Evolutionary conservation across 805 yeast genomes (phyloP).

Genomic region (Pichia scutulata): DNA sequence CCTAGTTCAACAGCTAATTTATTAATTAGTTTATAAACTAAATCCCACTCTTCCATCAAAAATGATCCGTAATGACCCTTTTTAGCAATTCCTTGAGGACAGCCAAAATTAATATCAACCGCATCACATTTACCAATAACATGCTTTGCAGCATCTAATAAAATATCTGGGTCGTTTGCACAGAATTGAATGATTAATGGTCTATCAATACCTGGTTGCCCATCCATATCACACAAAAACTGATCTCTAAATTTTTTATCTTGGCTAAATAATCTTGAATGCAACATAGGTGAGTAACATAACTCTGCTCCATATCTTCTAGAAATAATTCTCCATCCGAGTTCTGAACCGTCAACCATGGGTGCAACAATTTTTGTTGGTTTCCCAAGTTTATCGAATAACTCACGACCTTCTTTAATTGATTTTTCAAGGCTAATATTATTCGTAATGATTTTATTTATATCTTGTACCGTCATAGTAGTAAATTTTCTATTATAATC

Average conservation of each 20-base stretch:
- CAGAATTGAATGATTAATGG: constrained; percentile 94
- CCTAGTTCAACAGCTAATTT: constrained; percentile 67
- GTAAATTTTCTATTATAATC: neutral
- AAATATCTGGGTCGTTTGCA: constrained; percentile 86
- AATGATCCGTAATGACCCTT: constrained; percentile 95
- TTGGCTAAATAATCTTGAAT: constrained; percentile 83
- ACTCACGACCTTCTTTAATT: constrained; percentile 48
- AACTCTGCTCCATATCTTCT: constrained; percentile 87
- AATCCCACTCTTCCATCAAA: constrained; percentile 93
- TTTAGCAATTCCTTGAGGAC: constrained; percentile 96
- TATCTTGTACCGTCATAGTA: neutral
- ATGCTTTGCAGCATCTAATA: constrained; percentile 70
- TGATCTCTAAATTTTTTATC: constrained; percentile 72
- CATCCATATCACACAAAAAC: constrained; percentile 70
- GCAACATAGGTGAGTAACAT: constrained; percentile 96
- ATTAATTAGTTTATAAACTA: constrained; percentile 63
- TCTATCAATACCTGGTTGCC: constrained; percentile 59
- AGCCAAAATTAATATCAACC: constrained; percentile 90
- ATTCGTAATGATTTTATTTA: neutral
- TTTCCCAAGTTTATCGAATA: constrained; percentile 59
- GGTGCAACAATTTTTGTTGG: constrained; percentile 93
- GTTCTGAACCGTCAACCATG: constrained; percentile 95
- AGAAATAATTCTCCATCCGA: constrained; percentile 89
- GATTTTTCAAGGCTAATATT: constrained; percentile 12
- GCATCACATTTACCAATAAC: constrained; percentile 90